Base-by-base conservation (phyloP, 192 early-diverging fungal species). In the Coemansia nantahalensis region DNA sequence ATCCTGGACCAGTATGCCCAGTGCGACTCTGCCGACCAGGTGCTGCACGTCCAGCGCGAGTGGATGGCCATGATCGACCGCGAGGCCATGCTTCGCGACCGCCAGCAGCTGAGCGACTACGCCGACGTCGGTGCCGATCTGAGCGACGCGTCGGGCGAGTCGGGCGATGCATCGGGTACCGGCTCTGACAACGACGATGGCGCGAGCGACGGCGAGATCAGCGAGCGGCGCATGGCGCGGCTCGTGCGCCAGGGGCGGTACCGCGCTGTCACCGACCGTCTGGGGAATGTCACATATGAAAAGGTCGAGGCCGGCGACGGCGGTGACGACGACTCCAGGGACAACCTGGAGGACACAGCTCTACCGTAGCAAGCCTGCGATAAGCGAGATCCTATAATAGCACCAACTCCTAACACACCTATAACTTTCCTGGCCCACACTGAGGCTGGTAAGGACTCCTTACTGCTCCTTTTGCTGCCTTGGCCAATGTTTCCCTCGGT, bases 41-140 rank as follows among this genome's bases (percentile, higher is more conserved):
- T 94, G 2, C 79, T 93, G 22, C 61, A 76, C 24, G 85, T 79
- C 8, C 92, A 93, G 60, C 89, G 86, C 39, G 82, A 88, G 59
- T 96, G 89, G 62, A 69, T 98, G 14, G 81, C 81, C 14, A 72
- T 79, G 65, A 79, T 91, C 33, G 86, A 92, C 45, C 74, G 80
- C 30, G 86, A 89, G 54, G 73, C 78, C 17, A 68, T 79, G 21
- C 56, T 70, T 18, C 74, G 69, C 13, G 72, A 80, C 33, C 48
- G 47, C 32, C 36, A 43, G 9, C 56, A 68, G 46, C 41, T 65
- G 33, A 45, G 45, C 13, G 51, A 66, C 18, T 56, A 48, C 39
- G 30, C 49, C 18, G 39, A 50, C 6, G 28, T 32, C 24, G 45
- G 36, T 23, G 44, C 14, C 49, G 35, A 40, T 22, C 37, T 40